Evolutionary conservation across 2,329 filamentous ascomycete species (phyloP), one percentile per base, ranked within the genome.

Genomic region (Colletotrichum neosansevieriae): DNA sequence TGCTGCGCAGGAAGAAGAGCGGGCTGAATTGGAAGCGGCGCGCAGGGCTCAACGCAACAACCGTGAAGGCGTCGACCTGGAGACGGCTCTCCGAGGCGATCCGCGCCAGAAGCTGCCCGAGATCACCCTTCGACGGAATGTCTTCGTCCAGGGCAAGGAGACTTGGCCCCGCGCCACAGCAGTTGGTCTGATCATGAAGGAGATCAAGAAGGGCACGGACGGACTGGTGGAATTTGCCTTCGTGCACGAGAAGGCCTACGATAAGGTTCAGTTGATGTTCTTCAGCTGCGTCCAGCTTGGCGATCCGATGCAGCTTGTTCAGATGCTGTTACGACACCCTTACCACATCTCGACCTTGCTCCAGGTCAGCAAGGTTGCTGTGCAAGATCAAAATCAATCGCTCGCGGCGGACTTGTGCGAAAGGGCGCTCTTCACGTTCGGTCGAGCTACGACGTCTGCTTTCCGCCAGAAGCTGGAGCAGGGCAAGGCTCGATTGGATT

Each of bases 331-430:
- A 63, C 68, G 74, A 70, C 73, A 72, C 47, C 81, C 95, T 3
- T 98, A 98, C 77, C 94, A 98, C 76, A 91, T 98, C 72, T 96
- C 94, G 1, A 94, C 93, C 2, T 86, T 98, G n/a, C 89, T 98
- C 21, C 94, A 98, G 77, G 94, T 97, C 32, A 97, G 93, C 70
- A 93, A 94, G 76, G 92, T 98, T 57, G 94, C 94, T 12, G 95
- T 96, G 77, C 92, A 97, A 72, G 94, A 98, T 76, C 89, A 94
- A 60, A 96, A 98, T 76, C 91, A 94, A 77, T 89, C 94, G 1
- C 88, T 96, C 4, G 91, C 95, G 0, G 91, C 93, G 3, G 94
- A 98, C 74, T 86, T 98, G 2, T 89, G 97, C 61, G 95, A 98
- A 80, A 88, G 96, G 51, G 94, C 95, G 0, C 86, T 99, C 6